Evolutionary conservation across 805 yeast genomes (phyloP).

Genomic region (Torulaspora indica): DNA sequence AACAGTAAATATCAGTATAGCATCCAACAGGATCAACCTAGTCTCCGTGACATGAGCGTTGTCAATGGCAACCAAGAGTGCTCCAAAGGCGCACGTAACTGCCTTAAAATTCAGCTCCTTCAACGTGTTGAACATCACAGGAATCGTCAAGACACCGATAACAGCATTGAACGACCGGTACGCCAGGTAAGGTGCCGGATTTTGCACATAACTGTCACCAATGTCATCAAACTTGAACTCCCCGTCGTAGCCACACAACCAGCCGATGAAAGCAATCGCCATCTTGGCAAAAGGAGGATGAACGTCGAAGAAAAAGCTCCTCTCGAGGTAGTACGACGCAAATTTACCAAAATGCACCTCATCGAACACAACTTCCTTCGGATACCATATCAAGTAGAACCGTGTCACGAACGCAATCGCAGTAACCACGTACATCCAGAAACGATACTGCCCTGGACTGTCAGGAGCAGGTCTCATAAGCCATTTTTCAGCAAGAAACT

Average conservation of each 20-base stretch:
- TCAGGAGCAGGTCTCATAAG: slow-evolving; percentile 28
- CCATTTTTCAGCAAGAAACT: slow-evolving; percentile 27
- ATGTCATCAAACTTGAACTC: slow-evolving; percentile 83
- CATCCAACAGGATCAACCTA: slow-evolving; percentile 85
- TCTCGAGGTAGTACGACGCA: slow-evolving; percentile 78
- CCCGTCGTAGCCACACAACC: slow-evolving; percentile 87
- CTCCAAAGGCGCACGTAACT: slow-evolving; percentile 71
- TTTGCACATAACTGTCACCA: slow-evolving; percentile 73
- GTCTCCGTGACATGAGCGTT: slow-evolving; percentile 89
- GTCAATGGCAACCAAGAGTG: slow-evolving; percentile 74
- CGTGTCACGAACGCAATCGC: slow-evolving; percentile 60
- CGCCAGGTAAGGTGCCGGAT: slow-evolving; percentile 82
- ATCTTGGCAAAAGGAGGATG: slow-evolving; percentile 98
- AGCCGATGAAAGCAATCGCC: slow-evolving; percentile 86
- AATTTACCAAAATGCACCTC: slow-evolving; percentile 86
- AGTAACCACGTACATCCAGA: slow-evolving; percentile 59
- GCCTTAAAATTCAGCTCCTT: slow-evolving; percentile 79
- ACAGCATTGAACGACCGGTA: slow-evolving; percentile 74
- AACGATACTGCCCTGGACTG: slow-evolving; percentile 36
- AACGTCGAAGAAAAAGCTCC: slow-evolving; percentile 90
- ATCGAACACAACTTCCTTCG: slow-evolving; percentile 76
- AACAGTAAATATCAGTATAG: slow-evolving; percentile 78
- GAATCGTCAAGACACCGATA: slow-evolving; percentile 78
- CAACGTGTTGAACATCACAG: slow-evolving; percentile 77
- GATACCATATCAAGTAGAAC: slow-evolving; percentile 57